These are phyloP conservation scores for Tuber melanosporum DNA, from an alignment of 495 filamentous ascomycete genomes.

Conservation along the genomic window DNA sequence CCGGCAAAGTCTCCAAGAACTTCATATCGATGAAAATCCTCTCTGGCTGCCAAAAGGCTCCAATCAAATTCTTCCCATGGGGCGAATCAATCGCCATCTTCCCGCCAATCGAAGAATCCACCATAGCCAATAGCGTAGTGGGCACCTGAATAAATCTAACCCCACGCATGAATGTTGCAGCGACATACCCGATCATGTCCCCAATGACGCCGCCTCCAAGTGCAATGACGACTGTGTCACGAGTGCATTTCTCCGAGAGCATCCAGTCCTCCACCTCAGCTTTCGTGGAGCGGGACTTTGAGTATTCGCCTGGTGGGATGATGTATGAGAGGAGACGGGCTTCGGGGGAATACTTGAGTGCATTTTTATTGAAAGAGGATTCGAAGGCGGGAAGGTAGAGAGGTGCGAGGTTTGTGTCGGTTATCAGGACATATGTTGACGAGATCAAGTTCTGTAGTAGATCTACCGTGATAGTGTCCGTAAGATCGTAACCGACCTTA, in stretches of 20 bases:
- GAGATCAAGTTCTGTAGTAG: constrained; percentile 68
- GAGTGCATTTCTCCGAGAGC: constrained; percentile 80
- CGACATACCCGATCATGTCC: constrained; percentile 94
- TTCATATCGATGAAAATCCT: constrained; percentile 89
- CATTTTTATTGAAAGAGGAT: constrained; percentile 57
- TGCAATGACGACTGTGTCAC: constrained; percentile 90
- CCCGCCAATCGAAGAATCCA: constrained; percentile 95
- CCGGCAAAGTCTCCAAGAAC: constrained; percentile 85
- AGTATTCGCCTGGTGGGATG: constrained; percentile 85
- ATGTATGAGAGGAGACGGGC: constrained; percentile 77
- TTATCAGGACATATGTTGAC: constrained; percentile 91
- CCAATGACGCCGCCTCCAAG: constrained; percentile 97
- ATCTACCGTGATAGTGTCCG: constrained; percentile 71
- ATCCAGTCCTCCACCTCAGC: constrained; percentile 97
- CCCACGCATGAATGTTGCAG: constrained; percentile 96
- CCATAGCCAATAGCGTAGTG: constrained; percentile 91
- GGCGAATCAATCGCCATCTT: constrained; percentile 98
- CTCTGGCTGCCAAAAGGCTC: constrained; percentile 87
- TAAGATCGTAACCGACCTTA: constrained; percentile 85
- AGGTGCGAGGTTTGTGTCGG: constrained; percentile 82
- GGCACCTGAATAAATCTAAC: constrained; percentile 95
- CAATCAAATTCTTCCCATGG: constrained; percentile 93
- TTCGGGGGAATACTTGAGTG: constrained; percentile 47
- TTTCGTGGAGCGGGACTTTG: constrained; percentile 87
- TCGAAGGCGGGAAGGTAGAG: constrained; percentile 74